A percentile compares a stretch with the other conserved stretches of the same genome.
Conservation (phyloP, 2,329 filamentous ascomycete genomes). For the Celoporthe dispersa region DNA sequence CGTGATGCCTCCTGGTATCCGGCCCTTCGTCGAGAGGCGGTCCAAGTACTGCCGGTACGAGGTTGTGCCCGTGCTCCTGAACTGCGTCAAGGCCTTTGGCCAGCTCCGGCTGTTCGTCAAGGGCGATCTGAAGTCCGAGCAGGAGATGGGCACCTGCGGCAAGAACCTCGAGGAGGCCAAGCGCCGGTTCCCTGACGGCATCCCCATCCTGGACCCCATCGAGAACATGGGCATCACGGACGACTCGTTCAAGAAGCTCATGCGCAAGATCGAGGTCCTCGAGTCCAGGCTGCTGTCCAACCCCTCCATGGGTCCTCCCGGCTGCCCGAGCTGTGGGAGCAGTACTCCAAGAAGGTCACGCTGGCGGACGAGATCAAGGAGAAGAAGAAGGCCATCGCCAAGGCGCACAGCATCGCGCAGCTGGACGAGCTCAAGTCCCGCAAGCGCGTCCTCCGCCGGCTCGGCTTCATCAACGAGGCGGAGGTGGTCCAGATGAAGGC, state of each 20-base stretch:
- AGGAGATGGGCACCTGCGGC: slow-evolving; percentile 70
- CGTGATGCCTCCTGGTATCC: slow-evolving; percentile 61
- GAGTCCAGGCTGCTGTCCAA: slow-evolving; percentile 89
- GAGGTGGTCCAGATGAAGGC: slow-evolving; percentile 98
- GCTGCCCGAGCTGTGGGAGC: slow-evolving; percentile 81
- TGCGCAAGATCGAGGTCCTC: slow-evolving; percentile 95
- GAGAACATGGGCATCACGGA: slow-evolving; percentile 96
- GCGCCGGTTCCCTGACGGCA: slow-evolving; percentile 87
- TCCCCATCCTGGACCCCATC: slow-evolving; percentile 87
- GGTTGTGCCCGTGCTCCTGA: slow-evolving; percentile 83
- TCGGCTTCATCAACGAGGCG: slow-evolving; percentile 93
- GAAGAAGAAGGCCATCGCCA: slow-evolving; percentile 83
- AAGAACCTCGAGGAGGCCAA: slow-evolving; percentile 78
- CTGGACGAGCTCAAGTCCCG: slow-evolving; percentile 95
- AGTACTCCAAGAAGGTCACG: slow-evolving; percentile 81
- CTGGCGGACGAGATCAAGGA: slow-evolving; percentile 80
- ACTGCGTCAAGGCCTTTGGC: slow-evolving; percentile 81
- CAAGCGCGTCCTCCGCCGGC: slow-evolving; percentile 89
- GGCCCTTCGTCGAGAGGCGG: slow-evolving; percentile 59
- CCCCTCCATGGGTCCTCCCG: slow-evolving; percentile 90
- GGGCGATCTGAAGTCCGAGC: slow-evolving; percentile 69
- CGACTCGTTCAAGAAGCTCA: slow-evolving; percentile 88
- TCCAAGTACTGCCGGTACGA: slow-evolving; percentile 72
- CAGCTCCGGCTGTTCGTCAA: slow-evolving; percentile 85
- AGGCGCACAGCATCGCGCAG: slow-evolving; percentile 86